Base-by-base conservation (phyloP, 805 yeast species). In the Myxozyma mucilagina region DNA sequence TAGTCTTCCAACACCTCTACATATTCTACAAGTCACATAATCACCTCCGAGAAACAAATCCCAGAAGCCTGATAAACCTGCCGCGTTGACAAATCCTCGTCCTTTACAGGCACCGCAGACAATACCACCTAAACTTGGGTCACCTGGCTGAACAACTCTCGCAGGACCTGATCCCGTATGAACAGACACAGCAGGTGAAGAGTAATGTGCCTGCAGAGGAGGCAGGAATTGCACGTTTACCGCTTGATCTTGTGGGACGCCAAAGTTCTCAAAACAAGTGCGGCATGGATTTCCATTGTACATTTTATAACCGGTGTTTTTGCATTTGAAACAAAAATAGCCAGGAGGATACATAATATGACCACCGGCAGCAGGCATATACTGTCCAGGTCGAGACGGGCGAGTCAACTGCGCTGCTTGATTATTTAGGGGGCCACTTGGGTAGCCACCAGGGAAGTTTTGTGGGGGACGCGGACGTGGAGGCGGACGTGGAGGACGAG, bases 21-120 rank as follows among this genome's bases (percentile, higher is more conserved):
- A 61, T 34, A 54, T 52, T 36, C 45, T 24, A 34, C 65, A 61
- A 8, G 62, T 61, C 24, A 20, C 20, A 34, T 38, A 20, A 32
- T 39, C 49, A 14, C 63, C 57, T 13, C 57, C 57, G 20, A 59
- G 14, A n/a, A 58, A 4, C 10, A 35, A 55, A 4, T 56, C 56
- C 24, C 58, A 10, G 20, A 51, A 34, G 10, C 47, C 35, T 20
- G 60, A 57, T 6, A 61, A 32, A 8, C 61, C 61, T n/a, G 88
- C 75, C 67, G 84, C 82, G 32, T 75, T 74, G 1, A 80, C 77
- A 57, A 78, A 67, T 0, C 96, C 94, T 0, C 80, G 62, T 0
- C 94, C 94, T 57, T 86, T 70, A 68, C 96, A 90, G 53, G 83
- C 76, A 0, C 89, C 90, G 74, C 96, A 90, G 2, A 86, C 66